phyloP scores from a whole-genome alignment of 345 rosid genomes.

The Murraya koenigii region DNA sequence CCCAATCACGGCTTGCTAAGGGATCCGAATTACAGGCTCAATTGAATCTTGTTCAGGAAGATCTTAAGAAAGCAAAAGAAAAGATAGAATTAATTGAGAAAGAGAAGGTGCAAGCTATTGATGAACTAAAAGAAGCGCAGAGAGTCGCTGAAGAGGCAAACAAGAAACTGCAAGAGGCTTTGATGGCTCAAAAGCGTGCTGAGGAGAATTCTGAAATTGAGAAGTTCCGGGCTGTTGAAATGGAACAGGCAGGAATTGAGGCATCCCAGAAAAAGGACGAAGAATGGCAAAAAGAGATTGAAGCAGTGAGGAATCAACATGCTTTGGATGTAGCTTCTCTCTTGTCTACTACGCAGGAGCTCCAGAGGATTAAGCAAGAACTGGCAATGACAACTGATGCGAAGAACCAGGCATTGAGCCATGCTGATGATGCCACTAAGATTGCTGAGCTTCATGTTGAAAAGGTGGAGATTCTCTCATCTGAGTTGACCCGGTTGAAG shows the following conservation, averaged over 20 bases:
- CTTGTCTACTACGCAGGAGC: constrained; percentile 69
- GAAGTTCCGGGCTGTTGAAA: constrained; percentile 83
- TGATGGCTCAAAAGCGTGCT: constrained; percentile 83
- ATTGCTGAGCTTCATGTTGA: constrained; percentile 76
- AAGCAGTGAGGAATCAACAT: constrained; percentile 70
- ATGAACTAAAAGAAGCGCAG: constrained; percentile 72
- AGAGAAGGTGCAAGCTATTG: constrained; percentile 69
- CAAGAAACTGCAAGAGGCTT: constrained; percentile 73
- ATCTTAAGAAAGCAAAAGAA: constrained; percentile 86
- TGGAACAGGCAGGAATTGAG: constrained; percentile 90
- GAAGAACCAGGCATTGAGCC: constrained; percentile 81
- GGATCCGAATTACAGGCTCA: constrained; percentile 68
- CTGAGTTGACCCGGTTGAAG: constrained; percentile 66
- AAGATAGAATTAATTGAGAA: constrained; percentile 59
- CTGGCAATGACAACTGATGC: constrained; percentile 65
- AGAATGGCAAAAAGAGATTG: constrained; percentile 79
- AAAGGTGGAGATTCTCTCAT: constrained; percentile 74
- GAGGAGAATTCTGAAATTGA: constrained; percentile 85
- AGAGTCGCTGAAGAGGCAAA: constrained; percentile 61
- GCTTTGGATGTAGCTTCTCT: constrained; percentile 81
- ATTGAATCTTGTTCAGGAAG: constrained; percentile 69
- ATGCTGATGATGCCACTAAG: constrained; percentile 92
- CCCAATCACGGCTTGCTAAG: constrained; percentile 46
- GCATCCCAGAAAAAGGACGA: constrained; percentile 78
- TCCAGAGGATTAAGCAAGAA: constrained; percentile 65